These are phyloP conservation scores for Dendrobium nobile DNA, from an alignment of 106 monocot species.

Conservation along the genomic window DNA sequence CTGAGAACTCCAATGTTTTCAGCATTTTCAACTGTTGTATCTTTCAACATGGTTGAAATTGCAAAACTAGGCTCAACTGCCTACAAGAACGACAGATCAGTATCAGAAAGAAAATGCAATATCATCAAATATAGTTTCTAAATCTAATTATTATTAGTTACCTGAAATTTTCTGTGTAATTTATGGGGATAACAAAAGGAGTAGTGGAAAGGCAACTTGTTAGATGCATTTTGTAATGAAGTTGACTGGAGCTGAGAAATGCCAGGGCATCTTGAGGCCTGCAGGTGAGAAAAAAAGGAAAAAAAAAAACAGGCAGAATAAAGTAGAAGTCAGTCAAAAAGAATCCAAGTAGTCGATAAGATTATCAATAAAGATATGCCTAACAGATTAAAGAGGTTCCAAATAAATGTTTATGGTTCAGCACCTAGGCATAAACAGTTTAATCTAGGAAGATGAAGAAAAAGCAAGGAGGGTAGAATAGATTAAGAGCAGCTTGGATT, in stretches of 20 bases:
- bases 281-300: neutral
- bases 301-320: neutral
- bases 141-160: neutral
- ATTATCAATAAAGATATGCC: neutral
- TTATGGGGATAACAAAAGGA: neutral
- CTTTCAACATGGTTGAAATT: conserved; percentile 17
- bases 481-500: neutral
- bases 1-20: conserved; percentile 45
- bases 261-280: neutral
- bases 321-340: neutral
- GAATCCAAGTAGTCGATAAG: neutral
- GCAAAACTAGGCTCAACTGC: conserved; percentile 21
- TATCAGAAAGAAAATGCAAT: neutral
- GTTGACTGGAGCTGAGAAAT: neutral
- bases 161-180: neutral
- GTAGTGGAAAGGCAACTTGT: neutral
- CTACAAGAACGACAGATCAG: conserved; percentile 4
- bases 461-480: neutral
- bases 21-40: conserved; percentile 29
- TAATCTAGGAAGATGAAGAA: neutral
- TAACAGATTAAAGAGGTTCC: neutral
- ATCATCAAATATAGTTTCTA: neutral
- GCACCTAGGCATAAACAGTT: neutral
- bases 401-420: neutral
- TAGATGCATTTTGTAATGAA: conserved; percentile 3